Evolutionary conservation across 73 alveolate genomes (phyloP).

Genomic region (Stentor roeselii): DNA sequence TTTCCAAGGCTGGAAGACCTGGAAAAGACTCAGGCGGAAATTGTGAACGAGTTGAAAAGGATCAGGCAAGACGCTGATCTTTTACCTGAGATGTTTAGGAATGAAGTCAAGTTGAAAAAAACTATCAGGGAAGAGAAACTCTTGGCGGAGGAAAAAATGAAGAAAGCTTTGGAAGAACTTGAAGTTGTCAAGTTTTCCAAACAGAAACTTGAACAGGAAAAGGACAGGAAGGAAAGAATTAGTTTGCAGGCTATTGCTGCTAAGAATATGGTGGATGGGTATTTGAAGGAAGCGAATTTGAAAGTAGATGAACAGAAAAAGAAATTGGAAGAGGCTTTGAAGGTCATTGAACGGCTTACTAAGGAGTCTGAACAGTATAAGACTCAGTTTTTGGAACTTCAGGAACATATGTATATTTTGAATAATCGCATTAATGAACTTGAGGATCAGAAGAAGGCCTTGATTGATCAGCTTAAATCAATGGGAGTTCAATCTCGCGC

Average conservation of each 20-base stretch:
- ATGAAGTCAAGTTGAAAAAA: slow-evolving; percentile 61
- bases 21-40: slow-evolving; percentile 50
- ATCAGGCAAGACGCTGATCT: slow-evolving; percentile 69
- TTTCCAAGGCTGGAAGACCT: slow-evolving; percentile 62
- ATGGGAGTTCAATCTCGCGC: slow-evolving; percentile 38
- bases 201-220: slow-evolving; percentile 58
- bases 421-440: slow-evolving; percentile 67
- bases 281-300: not conserved
- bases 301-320: slow-evolving; percentile 38
- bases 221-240: slow-evolving; percentile 62
- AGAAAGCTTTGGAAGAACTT: slow-evolving; percentile 41
- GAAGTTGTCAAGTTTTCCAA: slow-evolving; percentile 29
- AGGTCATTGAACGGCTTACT: slow-evolving; percentile 38
- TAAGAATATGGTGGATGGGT: slow-evolving; percentile 41
- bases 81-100: slow-evolving; percentile 68
- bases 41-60: slow-evolving; percentile 46
- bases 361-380: slow-evolving; percentile 57
- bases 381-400: slow-evolving; percentile 60
- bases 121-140: slow-evolving; percentile 58
- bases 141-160: slow-evolving; percentile 59
- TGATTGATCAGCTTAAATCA: slow-evolving; percentile 56
- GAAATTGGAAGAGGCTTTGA: slow-evolving; percentile 25
- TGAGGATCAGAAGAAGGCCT: slow-evolving; percentile 59
- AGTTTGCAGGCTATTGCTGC: slow-evolving; percentile 73
- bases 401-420: slow-evolving; percentile 47